Evolutionary conservation across 2,329 filamentous ascomycete species (phyloP).

Genomic region (Myriosclerotinia duriaeana): DNA sequence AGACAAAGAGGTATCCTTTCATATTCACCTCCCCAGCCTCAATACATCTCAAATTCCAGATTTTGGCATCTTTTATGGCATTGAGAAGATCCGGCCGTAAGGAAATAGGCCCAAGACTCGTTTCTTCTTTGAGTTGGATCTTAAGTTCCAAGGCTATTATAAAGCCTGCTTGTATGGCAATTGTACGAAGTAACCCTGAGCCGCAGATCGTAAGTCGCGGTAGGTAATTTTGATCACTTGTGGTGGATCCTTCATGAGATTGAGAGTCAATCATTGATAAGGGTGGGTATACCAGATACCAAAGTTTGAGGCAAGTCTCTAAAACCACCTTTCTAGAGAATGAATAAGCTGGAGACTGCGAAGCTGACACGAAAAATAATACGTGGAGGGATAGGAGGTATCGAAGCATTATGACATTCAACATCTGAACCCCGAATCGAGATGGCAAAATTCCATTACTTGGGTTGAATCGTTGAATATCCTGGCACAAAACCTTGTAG

Average conservation of each 20-base stretch:
- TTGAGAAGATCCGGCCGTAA: too few relatives aligned
- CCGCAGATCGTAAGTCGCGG: neutral
- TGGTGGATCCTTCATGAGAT: too few relatives aligned
- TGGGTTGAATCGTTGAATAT: neutral
- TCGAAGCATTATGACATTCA: slow-evolving; percentile 54
- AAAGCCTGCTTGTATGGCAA: too few relatives aligned
- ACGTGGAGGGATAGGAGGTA: slow-evolving; percentile 58
- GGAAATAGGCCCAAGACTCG: too few relatives aligned
- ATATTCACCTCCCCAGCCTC: too few relatives aligned
- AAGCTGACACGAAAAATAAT: slow-evolving; percentile 48
- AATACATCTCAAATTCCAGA: too few relatives aligned
- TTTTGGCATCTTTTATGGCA: too few relatives aligned
- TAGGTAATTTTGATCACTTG: neutral
- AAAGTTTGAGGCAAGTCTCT: slow-evolving; percentile 51
- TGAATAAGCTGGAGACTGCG: slow-evolving; percentile 48
- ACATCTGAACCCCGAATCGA: slow-evolving; percentile 46
- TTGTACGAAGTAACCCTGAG: neutral
- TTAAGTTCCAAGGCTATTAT: too few relatives aligned
- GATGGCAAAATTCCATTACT: slow-evolving; percentile 38
- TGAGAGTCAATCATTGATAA: slow-evolving; percentile 25
- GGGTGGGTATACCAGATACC: slow-evolving; percentile 43
- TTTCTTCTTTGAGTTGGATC: too few relatives aligned
- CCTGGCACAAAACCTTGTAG: neutral
- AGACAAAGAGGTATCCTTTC: too few relatives aligned
- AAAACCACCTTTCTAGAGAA: slow-evolving; percentile 51